phyloP scores from a whole-genome alignment of 106 monocot species.

The Hemerocallis citrina region DNA sequence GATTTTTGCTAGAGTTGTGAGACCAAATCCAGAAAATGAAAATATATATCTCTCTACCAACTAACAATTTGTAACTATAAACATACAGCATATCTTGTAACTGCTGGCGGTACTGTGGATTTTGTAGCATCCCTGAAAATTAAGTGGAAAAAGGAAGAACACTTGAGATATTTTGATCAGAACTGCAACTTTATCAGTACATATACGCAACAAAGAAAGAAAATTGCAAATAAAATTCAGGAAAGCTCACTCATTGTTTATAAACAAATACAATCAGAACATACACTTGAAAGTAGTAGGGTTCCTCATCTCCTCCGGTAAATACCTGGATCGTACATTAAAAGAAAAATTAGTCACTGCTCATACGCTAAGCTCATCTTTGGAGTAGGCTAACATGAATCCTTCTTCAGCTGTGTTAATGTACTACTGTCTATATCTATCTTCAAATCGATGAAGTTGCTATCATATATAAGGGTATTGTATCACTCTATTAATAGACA shows the following conservation, averaged over 20 bases:
- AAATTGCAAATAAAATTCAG: neutral
- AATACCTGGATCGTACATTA: slow-evolving; percentile 58
- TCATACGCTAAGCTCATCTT: too few relatives aligned
- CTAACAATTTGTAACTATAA: neutral
- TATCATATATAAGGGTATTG: too few relatives aligned
- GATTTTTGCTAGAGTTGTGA: neutral
- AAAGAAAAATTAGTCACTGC: slow-evolving; percentile 7
- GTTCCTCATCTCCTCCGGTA: slow-evolving; percentile 97
- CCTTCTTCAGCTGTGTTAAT: too few relatives aligned
- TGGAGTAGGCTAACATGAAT: too few relatives aligned
- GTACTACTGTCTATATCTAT: too few relatives aligned
- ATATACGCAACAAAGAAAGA: neutral
- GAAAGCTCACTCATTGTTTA: neutral
- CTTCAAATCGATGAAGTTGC: too few relatives aligned
- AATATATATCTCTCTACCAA: neutral
- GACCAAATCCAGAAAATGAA: neutral
- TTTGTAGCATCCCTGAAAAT: slow-evolving; percentile 86
- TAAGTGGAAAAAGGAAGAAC: slow-evolving; percentile 2
- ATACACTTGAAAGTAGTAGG: slow-evolving; percentile 88
- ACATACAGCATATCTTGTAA: slow-evolving; percentile 96
- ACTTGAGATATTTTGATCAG: neutral
- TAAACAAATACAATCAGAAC: slow-evolving; percentile 7
- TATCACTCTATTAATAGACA: too few relatives aligned
- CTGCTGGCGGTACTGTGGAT: slow-evolving; percentile 86
- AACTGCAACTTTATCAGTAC: neutral